A percentile compares a stretch with the other conserved stretches of the same genome.
Evolutionary conservation across 2,329 filamentous ascomycete species (phyloP).

Genomic region (Neurospora sp.): DNA sequence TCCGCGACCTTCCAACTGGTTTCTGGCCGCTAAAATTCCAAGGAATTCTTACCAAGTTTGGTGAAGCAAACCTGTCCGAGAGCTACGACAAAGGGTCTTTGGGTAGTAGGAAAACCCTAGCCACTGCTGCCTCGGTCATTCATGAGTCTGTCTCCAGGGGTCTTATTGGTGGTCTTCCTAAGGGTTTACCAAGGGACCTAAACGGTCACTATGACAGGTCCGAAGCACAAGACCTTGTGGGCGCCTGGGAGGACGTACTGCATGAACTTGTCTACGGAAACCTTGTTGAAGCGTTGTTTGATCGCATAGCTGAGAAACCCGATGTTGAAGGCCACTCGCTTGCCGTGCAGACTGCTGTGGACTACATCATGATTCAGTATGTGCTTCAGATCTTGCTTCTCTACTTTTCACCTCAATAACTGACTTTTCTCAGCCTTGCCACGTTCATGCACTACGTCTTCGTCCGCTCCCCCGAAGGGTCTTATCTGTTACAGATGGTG

Average conservation of each 20-base stretch:
- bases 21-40: constrained; percentile 58
- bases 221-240: constrained; percentile 49
- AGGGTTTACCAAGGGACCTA: constrained; percentile 17
- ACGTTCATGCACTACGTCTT: constrained; percentile 66
- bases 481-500: constrained; percentile 60
- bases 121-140: constrained; percentile 59
- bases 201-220: constrained; percentile 42
- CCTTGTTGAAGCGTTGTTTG: constrained; percentile 54
- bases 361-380: constrained; percentile 61
- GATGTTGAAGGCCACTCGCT: constrained; percentile 55
- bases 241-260: constrained; percentile 57
- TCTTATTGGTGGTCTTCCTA: constrained; percentile 48
- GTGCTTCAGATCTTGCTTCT: constrained; percentile 19
- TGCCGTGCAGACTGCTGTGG: constrained; percentile 52
- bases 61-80: constrained; percentile 61
- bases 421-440: constrained; percentile 44
- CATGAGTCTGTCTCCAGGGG: constrained; percentile 61
- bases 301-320: constrained; percentile 47
- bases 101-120: constrained; percentile 63
- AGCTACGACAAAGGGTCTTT: constrained; percentile 72
- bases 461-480: constrained; percentile 63
- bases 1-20: constrained; percentile 49
- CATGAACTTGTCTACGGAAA: constrained; percentile 58
- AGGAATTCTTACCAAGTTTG: constrained; percentile 50
- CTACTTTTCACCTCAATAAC: background rate